These are phyloP conservation scores for Bipolaris gigantea DNA, from an alignment of 2,329 filamentous ascomycete species.

Conservation along the genomic window DNA sequence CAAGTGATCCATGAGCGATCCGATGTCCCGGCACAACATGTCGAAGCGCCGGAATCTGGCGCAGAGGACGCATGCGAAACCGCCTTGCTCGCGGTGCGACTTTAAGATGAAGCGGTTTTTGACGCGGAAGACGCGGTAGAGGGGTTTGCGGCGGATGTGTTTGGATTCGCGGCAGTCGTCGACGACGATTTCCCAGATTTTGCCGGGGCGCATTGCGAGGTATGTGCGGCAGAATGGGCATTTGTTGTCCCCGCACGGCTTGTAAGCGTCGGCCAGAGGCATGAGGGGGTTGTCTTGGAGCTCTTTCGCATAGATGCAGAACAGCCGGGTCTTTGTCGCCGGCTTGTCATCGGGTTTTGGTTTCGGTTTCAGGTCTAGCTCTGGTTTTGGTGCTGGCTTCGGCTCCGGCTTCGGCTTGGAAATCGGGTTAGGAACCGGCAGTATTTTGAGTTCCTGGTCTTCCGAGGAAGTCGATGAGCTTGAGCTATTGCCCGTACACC, in stretches of 20 bases:
- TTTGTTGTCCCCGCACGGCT: constrained; percentile 22
- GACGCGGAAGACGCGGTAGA: constrained; percentile 28
- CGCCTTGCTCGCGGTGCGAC: constrained; percentile 29
- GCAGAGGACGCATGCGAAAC: constrained; percentile 39
- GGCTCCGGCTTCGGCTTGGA: background rate
- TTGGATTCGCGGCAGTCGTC: constrained; percentile 9
- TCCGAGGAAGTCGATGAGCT: constrained; percentile 10
- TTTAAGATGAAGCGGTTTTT: constrained; percentile 39
- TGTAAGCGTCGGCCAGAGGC: constrained; percentile 31
- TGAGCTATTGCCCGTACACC: constrained; percentile 10
- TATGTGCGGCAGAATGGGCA: constrained; percentile 36
- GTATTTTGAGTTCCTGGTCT: constrained; percentile 5
- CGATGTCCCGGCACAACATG: constrained; percentile 30
- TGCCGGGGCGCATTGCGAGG: constrained; percentile 24
- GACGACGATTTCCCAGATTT: constrained; percentile 37
- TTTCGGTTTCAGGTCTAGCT: constrained; percentile 3
- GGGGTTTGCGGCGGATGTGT: background rate
- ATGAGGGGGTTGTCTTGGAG: constrained; percentile 28
- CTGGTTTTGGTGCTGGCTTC: background rate
- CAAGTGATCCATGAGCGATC: constrained; percentile 38
- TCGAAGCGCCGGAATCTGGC: constrained; percentile 28
- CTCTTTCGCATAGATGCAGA: constrained; percentile 38
- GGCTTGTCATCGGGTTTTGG: background rate
- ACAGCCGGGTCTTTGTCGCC: constrained; percentile 20
- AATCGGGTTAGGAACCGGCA: background rate